Base-by-base conservation (phyloP, 148 eudicot species). In the Silene conica region DNA sequence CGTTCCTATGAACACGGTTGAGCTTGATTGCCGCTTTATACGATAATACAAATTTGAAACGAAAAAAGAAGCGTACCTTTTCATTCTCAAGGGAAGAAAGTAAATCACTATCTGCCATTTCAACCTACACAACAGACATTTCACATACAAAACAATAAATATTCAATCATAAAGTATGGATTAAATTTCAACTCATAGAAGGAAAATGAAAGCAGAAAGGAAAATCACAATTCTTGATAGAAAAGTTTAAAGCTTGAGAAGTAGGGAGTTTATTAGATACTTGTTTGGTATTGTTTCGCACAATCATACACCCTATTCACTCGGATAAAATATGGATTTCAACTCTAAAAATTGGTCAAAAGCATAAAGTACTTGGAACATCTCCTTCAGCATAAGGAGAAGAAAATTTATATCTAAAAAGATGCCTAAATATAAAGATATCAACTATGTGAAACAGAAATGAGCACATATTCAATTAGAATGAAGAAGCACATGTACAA, bases 101-200 rank as follows among this genome's bases (percentile, higher is more conserved):
- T 5, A 14, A 57, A 50, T 69, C 25, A 50, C 38, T 69, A 23
- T 50, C 58, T 2, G 58, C 59, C 59, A 50, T 50, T 48, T 69
- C 15, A n/a, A 50, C 72, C 72, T 69, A 50, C 41, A 69, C 20
- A 69, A 31, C 13, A 63, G 16, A 67, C 5, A 34, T 9, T 31
- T 15, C 67, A 63, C 67, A 63, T 11, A 16, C 0, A 63, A 28
- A 14, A n/a, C 25, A 41, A 8, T 3, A 2, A 66, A 26, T 12
- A 25, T 0, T 41, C 25, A 66, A 41, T 18, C 52, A 8, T 67
- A 67, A 45, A 20, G 15, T 67, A 45, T 9, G 22, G 1, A 13
- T 34, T 19, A 26, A 22, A 12, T 68, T 20, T 45, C 18, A 19
- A 45, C 57, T 43, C 16, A 65, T 26, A 64, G 26, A 63, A 63